These are phyloP conservation scores for Cystobasidiopsis lactophilus DNA, from an alignment of 768 basidiomycete species.

Conservation along the genomic window DNA sequence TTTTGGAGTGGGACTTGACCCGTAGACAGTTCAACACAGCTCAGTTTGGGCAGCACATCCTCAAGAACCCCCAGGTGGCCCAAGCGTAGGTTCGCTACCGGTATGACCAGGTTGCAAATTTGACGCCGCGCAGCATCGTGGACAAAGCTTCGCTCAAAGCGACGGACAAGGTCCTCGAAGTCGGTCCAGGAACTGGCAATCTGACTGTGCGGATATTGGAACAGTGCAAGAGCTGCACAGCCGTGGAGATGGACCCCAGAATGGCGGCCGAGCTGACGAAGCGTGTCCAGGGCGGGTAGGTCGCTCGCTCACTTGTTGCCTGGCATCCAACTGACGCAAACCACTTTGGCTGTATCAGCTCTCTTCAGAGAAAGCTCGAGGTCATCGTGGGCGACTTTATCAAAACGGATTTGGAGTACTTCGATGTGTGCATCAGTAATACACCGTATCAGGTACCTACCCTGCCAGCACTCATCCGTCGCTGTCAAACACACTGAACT, in stretches of 20 bases:
- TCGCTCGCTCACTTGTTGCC: conserved; percentile 14
- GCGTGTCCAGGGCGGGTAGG: conserved; percentile 92
- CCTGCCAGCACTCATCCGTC: neutral
- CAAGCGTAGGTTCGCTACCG: conserved; percentile 39
- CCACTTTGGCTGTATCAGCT: conserved; percentile 37
- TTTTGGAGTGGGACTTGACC: neutral
- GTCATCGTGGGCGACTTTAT: conserved; percentile 94
- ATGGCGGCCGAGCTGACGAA: conserved; percentile 97
- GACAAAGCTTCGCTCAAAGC: conserved; percentile 67
- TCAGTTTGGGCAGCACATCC: conserved; percentile 86
- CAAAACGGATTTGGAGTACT: conserved; percentile 92
- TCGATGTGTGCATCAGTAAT: conserved; percentile 97
- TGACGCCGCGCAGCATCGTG: conserved; percentile 13
- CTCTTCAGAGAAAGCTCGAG: conserved; percentile 83
- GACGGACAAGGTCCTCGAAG: conserved; percentile 88
- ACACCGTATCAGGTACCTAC: conserved; percentile 82
- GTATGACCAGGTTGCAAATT: neutral
- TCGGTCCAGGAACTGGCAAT: conserved; percentile 94
- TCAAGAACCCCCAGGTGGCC: conserved; percentile 77
- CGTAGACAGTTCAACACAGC: neutral
- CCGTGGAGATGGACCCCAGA: conserved; percentile 92
- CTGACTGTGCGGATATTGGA: conserved; percentile 81
- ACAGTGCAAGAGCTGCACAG: conserved; percentile 75
- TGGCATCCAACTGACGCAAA: neutral
- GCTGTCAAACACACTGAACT: neutral